Conservation (phyloP, 1,284 basidiomycete species). For the Coniferiporia weirii region DNA sequence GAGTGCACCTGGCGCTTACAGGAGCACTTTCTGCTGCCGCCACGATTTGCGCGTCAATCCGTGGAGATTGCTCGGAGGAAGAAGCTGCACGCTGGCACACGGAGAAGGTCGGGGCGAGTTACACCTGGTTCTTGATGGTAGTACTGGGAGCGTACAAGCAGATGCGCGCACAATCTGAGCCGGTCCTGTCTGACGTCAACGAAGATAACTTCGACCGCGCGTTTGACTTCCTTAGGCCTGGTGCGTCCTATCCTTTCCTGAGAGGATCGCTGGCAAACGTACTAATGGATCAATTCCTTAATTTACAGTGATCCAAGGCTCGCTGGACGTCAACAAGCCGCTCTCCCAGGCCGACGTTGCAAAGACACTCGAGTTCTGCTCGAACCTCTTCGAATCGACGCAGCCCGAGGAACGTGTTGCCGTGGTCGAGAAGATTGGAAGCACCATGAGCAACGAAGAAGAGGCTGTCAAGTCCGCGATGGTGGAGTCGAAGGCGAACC, state of each 20-base stretch:
- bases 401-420: slow-evolving; percentile 31
- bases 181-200: slow-evolving; percentile 47
- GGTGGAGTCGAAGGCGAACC: background rate
- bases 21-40: slow-evolving; percentile 51
- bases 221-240: slow-evolving; percentile 47
- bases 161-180: slow-evolving; percentile 47
- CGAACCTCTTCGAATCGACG: slow-evolving; percentile 34
- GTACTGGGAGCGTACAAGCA: slow-evolving; percentile 62
- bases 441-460: background rate
- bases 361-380: slow-evolving; percentile 37
- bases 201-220: slow-evolving; percentile 61
- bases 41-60: slow-evolving; percentile 52
- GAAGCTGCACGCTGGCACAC: slow-evolving; percentile 50
- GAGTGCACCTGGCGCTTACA: slow-evolving; percentile 45
- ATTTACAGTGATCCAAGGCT: slow-evolving; percentile 57
- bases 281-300: background rate
- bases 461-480: background rate
- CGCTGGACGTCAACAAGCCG: slow-evolving; percentile 44
- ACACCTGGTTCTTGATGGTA: slow-evolving; percentile 68
- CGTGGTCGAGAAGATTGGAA: slow-evolving; percentile 23
- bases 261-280: no score
- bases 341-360: slow-evolving; percentile 68
- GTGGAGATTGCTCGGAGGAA: slow-evolving; percentile 48
- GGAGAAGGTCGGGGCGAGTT: slow-evolving; percentile 52
- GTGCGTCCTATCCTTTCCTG: background rate